Evolutionary conservation across 2,329 filamentous ascomycete species (phyloP), one percentile per base, ranked within the genome.

Genomic region (Nothomitra cinnamomea): DNA sequence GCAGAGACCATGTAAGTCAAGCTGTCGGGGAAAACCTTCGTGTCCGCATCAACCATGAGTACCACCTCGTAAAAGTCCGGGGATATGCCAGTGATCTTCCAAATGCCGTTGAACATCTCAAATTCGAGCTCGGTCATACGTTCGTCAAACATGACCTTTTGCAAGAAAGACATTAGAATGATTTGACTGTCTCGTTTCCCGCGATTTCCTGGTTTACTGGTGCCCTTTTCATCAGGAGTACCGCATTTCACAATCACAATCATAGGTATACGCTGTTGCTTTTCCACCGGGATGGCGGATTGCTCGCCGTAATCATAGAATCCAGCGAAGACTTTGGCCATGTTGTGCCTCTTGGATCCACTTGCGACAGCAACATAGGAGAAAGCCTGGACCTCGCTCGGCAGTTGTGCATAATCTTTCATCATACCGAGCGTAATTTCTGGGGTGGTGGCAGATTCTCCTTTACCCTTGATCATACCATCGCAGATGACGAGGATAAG

Each of bases 61-160:
- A 96, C 87, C 22, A 90, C 83, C 67, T 98, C 92, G 68, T 96
- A 98, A 67, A 89, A 98, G 69, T 98, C 92, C 13, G 92, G 92
- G 2, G 89, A 94, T 58, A 98, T 96, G 60, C 94, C 94, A 17
- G 92, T 98, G 45, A 98, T 87, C 68, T 95, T 95, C 89, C 90
- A 98, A 58, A 98, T 76, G 53, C 92, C 92, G 66, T 96, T 98
- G 74, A 98, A 98, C 86, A 98, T 96, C 66, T 98, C 92, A 64
- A 88, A 98, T 67, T 98, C 92, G 52, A 98, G 82, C 68, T 98
- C 90, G 17, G 94, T 98, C 92, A 98, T 98, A 57, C 92, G 85
- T 70, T 98, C 94, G 66, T 98, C 92, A 63, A 98, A 98, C 92
- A 98, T 98, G 64, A 98, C 92, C 72, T 98, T 98, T 66, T 98